Percentiles rank a stretch among this genome's conserved stretches.
Evolutionary conservation across 1,139 yeast genomes (phyloP).

Genomic region (Debaryomyces nepalensis): DNA sequence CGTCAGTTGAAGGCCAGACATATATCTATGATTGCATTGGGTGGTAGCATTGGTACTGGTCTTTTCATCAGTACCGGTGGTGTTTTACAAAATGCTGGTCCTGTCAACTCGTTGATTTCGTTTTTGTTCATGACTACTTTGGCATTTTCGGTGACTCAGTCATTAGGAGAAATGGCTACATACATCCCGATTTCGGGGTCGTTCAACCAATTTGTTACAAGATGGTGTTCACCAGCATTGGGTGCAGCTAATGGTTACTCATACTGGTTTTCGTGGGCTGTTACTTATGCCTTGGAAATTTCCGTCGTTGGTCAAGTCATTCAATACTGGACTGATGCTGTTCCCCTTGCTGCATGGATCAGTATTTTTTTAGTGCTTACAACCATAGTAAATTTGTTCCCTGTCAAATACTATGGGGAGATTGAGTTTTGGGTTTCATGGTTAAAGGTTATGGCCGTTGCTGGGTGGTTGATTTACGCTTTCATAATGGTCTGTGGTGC

Average conservation of each 20-base stretch:
- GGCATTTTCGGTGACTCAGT: conserved; percentile 67
- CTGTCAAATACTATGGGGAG: conserved; percentile 51
- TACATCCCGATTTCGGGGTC: conserved; percentile 71
- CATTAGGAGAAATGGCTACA: conserved; percentile 79
- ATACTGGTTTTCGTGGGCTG: conserved; percentile 89
- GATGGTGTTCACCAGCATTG: conserved; percentile 70
- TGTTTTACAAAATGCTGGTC: conserved; percentile 66
- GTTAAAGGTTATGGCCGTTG: conserved; percentile 68
- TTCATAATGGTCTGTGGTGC: conserved; percentile 77
- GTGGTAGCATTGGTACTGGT: conserved; percentile 70
- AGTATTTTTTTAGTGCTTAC: conserved; percentile 58
- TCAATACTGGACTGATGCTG: conserved; percentile 72
- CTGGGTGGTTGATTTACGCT: conserved; percentile 74
- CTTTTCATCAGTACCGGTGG: conserved; percentile 55
- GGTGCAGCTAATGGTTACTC: conserved; percentile 85
- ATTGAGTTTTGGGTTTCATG: conserved; percentile 58
- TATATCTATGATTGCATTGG: conserved; percentile 72
- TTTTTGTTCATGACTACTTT: conserved; percentile 69
- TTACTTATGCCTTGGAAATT: conserved; percentile 80
- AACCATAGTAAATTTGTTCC: conserved; percentile 42
- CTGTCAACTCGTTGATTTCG: conserved; percentile 69
- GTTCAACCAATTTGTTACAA: conserved; percentile 56
- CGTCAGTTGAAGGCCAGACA: conserved; percentile 60
- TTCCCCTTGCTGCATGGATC: conserved; percentile 81
- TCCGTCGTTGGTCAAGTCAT: conserved; percentile 85